phyloP scores from a whole-genome alignment of 768 basidiomycete genomes.

The Podaxis sp. region DNA sequence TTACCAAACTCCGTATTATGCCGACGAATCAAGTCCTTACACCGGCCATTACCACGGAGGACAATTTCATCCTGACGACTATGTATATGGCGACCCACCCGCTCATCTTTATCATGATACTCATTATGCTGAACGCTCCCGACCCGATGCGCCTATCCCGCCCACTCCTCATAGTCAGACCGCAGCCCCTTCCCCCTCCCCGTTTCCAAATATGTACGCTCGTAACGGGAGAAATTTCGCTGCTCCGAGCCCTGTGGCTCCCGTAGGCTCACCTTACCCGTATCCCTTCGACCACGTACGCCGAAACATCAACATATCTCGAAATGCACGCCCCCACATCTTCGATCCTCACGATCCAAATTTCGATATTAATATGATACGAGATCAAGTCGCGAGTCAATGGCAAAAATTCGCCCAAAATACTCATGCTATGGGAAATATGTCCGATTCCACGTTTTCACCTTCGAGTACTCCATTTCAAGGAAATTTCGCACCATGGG shows the following conservation, averaged over 20 bases:
- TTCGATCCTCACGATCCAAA: slow-evolving; percentile 30
- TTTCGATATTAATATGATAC: slow-evolving; percentile 46
- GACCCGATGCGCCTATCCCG: slow-evolving; percentile 76
- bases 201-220: slow-evolving; percentile 44
- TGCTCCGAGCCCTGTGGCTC: slow-evolving; percentile 52
- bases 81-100: slow-evolving; percentile 47
- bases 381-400: slow-evolving; percentile 71
- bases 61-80: slow-evolving; percentile 36
- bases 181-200: slow-evolving; percentile 72
- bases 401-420: slow-evolving; percentile 81
- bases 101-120: slow-evolving; percentile 19
- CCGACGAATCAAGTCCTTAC: slow-evolving; percentile 14
- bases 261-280: slow-evolving; percentile 76
- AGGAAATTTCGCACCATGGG: slow-evolving; percentile 68
- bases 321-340: slow-evolving; percentile 28
- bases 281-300: slow-evolving; percentile 76
- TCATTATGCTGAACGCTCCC: slow-evolving; percentile 28
- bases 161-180: slow-evolving; percentile 79
- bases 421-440: slow-evolving; percentile 49
- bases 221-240: slow-evolving; percentile 35
- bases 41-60: background rate
- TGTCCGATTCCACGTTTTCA: slow-evolving; percentile 75
- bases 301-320: slow-evolving; percentile 42
- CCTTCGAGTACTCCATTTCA: slow-evolving; percentile 77
- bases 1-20: slow-evolving; percentile 4